These are phyloP conservation scores for Microcera coccophila DNA, from an alignment of 2,329 filamentous ascomycete genomes.

Conservation along the genomic window DNA sequence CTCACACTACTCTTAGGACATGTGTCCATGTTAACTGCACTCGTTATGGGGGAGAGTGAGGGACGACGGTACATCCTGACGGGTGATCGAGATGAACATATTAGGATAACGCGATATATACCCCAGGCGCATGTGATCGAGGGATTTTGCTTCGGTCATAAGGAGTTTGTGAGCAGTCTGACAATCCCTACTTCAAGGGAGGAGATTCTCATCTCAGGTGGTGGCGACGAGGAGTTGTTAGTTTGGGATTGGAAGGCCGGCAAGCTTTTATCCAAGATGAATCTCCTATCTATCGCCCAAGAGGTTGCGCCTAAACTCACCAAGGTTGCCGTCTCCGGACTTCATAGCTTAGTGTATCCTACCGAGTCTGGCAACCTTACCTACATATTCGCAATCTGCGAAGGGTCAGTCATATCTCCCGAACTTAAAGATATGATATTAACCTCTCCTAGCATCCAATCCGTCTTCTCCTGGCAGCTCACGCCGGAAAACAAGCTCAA, in stretches of 20 bases:
- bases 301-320: conserved; percentile 33
- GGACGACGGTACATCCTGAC: conserved; percentile 51
- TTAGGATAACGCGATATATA: conserved; percentile 76
- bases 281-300: conserved; percentile 45
- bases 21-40: conserved; percentile 86
- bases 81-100: conserved; percentile 64
- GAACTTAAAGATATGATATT: conserved; percentile 9
- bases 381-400: conserved; percentile 49
- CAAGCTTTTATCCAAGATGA: conserved; percentile 50
- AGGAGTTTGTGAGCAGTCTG: conserved; percentile 75
- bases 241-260: conserved; percentile 76
- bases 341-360: conserved; percentile 36
- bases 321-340: conserved; percentile 47
- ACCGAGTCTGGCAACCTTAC: conserved; percentile 25
- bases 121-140: conserved; percentile 88
- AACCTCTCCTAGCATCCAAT: conserved; percentile 46
- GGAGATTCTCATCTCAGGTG: conserved; percentile 75
- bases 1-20: conserved; percentile 81
- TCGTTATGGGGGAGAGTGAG: conserved; percentile 51
- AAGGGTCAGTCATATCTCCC: conserved; percentile 60
- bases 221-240: conserved; percentile 74
- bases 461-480: conserved; percentile 63
- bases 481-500: conserved; percentile 45
- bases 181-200: conserved; percentile 56
- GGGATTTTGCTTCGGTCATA: conserved; percentile 82